These are phyloP conservation scores for Micromonas commoda DNA, from an alignment of 139 green algal genomes.

Conservation along the genomic window DNA sequence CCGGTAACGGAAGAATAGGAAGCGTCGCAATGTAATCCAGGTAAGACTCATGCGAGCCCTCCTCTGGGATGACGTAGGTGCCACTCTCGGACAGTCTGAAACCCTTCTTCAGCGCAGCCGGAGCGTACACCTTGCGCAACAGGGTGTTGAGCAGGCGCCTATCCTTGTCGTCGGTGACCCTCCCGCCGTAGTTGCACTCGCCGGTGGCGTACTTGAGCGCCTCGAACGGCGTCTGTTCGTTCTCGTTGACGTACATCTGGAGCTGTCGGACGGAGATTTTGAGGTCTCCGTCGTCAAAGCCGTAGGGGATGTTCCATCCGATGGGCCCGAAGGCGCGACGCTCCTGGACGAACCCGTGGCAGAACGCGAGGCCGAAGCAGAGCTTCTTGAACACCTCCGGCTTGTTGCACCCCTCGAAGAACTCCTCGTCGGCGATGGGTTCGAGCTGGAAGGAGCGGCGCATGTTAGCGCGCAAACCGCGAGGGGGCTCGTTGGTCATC, in stretches of 20 bases:
- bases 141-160: constrained; percentile 38
- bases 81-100: constrained; percentile 25
- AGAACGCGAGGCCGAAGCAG: constrained; percentile 66
- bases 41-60: constrained; percentile 42
- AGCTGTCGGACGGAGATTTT: constrained; percentile 43
- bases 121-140: constrained; percentile 23
- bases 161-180: constrained; percentile 49
- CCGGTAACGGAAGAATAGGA: constrained; percentile 31
- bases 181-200: constrained; percentile 49
- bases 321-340: constrained; percentile 53
- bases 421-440: constrained; percentile 57
- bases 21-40: constrained; percentile 37
- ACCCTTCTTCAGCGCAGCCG: constrained; percentile 36
- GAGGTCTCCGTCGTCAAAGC: constrained; percentile 45
- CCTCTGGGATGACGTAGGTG: constrained; percentile 31
- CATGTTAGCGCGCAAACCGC: constrained; percentile 54
- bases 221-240: constrained; percentile 31
- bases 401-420: constrained; percentile 58
- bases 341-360: constrained; percentile 64
- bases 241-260: constrained; percentile 40
- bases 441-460: constrained; percentile 55
- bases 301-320: constrained; percentile 43
- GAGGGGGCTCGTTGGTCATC: constrained; percentile 58
- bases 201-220: constrained; percentile 43
- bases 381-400: constrained; percentile 57